Evolutionary conservation across 441 rosid species (phyloP), one percentile per base, ranked within the genome.

Genomic region (Viola pubescens): DNA sequence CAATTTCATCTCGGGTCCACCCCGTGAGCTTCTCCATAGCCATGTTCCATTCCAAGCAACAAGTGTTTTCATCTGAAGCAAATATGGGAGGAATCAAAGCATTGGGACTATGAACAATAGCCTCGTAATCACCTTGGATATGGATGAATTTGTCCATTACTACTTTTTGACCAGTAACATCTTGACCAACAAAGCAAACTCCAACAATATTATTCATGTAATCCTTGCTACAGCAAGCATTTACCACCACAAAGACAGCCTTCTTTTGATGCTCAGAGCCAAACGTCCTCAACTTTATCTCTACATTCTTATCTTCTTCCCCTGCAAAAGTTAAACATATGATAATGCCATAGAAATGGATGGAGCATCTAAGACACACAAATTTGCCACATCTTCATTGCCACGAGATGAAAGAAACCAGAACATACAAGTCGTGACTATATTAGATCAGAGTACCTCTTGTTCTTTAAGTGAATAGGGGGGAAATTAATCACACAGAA

Each of bases 11-110:
- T 37, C 81, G 75, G 12, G 76, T 47, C 92, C 88, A 89, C 11
- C 90, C 96, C 0, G 95, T 92, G 73, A 92, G 84, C 70, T 82
- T 89, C 70, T 89, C 97, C 96, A 89, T 81, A n/a, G 96, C 92
- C 34, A 84, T 82, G 73, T 92, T 92, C 97, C 98, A 92, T 69
- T 92, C 98, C 50, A 79, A 66, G 80, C 97, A 92, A 71, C 86
- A 83, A 0, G 97, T 81, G 66, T 83, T 89, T 68, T 92, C 94
- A 60, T 87, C 97, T 0, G 92, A 83, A 50, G 94, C 89, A 79
- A 92, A 92, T 68, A 89, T 89, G 4, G 97, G 98, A 12, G 97
- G 98, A 56, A 89, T 92, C 79, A 87, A 70, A 37, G 88, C 92
- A 74, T 83, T 89, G 52, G 96, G 98, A 70, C 92, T 87, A 64